A percentile compares a stretch with the other conserved stretches of the same genome.
Evolutionary conservation across 1,284 basidiomycete genomes (phyloP).

Genomic region (Ceratobasidium sp.): DNA sequence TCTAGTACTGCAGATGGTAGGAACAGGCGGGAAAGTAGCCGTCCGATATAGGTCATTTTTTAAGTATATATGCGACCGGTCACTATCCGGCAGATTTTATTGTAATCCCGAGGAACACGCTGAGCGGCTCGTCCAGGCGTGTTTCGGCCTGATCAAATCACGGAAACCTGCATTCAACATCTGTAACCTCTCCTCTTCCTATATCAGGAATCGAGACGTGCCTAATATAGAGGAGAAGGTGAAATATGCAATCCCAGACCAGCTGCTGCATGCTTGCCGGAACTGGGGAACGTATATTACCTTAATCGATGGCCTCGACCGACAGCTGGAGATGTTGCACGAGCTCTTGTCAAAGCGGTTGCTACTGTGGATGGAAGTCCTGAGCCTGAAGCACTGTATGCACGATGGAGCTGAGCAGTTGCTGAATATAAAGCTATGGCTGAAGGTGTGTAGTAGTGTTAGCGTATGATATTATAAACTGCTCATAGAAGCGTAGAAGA

Average conservation of each 20-base stretch:
- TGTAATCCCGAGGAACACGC: not conserved
- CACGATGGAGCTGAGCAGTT: not conserved
- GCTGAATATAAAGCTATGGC: not conserved
- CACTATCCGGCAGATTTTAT: not conserved
- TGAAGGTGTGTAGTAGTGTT: not conserved
- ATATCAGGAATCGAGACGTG: not conserved
- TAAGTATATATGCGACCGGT: not conserved
- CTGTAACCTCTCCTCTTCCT: constrained; percentile 15
- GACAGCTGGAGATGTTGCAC: not conserved
- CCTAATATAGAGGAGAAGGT: not conserved
- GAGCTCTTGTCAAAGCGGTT: not conserved
- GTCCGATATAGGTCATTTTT: not conserved
- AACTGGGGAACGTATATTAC: constrained; percentile 1
- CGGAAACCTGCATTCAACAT: constrained; percentile 18
- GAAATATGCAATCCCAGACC: not conserved
- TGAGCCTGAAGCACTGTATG: constrained; percentile 15
- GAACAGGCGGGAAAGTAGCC: too few species aligned
- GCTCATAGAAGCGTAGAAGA: not conserved
- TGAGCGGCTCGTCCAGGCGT: not conserved
- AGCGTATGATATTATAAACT: not conserved
- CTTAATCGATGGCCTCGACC: not conserved
- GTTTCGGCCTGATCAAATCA: not conserved
- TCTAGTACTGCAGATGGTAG: too few species aligned
- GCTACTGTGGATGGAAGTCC: constrained; percentile 30
- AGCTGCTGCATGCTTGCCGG: constrained; percentile 11